phyloP scores from a whole-genome alignment of 768 basidiomycete species.

The Russula abietina region DNA sequence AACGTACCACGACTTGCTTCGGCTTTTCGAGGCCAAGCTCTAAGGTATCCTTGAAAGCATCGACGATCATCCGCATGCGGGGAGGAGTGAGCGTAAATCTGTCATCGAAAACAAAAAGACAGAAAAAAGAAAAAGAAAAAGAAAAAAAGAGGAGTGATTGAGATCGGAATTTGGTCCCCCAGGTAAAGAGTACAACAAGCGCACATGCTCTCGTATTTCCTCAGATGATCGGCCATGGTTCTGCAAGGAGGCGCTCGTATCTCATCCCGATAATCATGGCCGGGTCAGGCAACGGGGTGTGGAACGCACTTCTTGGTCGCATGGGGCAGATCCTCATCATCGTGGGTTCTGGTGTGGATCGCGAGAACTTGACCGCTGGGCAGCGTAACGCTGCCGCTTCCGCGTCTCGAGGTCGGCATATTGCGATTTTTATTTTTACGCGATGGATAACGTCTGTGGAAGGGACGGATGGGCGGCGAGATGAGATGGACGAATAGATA shows the following conservation, averaged over 20 bases:
- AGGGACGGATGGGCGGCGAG: slow-evolving; percentile 12
- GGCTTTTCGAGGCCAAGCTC: slow-evolving; percentile 79
- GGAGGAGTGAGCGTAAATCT: slow-evolving; percentile 87
- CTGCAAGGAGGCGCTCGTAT: slow-evolving; percentile 34
- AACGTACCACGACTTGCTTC: slow-evolving; percentile 81
- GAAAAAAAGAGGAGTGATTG: background rate
- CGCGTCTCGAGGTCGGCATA: slow-evolving; percentile 69
- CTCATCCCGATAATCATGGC: slow-evolving; percentile 13
- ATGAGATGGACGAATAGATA: slow-evolving; percentile 18
- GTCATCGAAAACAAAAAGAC: background rate
- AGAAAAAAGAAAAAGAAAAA: too few relatives aligned
- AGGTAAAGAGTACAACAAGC: slow-evolving; percentile 31
- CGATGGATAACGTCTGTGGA: slow-evolving; percentile 1
- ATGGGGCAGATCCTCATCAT: slow-evolving; percentile 83
- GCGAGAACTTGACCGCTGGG: slow-evolving; percentile 75
- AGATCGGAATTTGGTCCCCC: background rate
- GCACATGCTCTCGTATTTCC: slow-evolving; percentile 83
- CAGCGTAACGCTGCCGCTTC: slow-evolving; percentile 67
- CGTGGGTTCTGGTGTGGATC: slow-evolving; percentile 82
- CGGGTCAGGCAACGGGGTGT: slow-evolving; percentile 10
- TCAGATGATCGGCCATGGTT: slow-evolving; percentile 90
- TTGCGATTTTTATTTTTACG: background rate
- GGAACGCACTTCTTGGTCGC: slow-evolving; percentile 80
- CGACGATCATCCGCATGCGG: slow-evolving; percentile 94
- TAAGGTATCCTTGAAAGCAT: slow-evolving; percentile 89